phyloP scores from a whole-genome alignment of 805 yeast species.

The Kuraishia floccosa region DNA sequence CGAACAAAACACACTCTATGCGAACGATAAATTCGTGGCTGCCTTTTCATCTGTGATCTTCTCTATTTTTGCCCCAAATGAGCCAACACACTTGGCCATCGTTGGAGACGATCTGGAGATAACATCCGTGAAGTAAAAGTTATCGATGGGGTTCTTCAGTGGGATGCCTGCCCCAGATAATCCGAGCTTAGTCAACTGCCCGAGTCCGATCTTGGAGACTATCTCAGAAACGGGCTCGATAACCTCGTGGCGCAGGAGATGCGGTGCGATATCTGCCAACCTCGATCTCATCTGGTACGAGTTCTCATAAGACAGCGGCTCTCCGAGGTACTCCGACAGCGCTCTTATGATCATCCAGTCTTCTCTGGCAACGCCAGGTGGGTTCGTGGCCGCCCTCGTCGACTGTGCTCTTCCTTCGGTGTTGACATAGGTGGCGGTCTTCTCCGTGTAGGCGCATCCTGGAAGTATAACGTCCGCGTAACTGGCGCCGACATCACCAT shows the following conservation, averaged over 20 bases:
- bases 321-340: conserved; percentile 63
- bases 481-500: conserved; percentile 84
- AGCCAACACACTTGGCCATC: conserved; percentile 77
- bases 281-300: conserved; percentile 55
- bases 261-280: conserved; percentile 71
- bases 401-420: conserved; percentile 85
- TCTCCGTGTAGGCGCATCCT: conserved; percentile 84
- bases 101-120: conserved; percentile 82
- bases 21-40: conserved; percentile 1
- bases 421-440: conserved; percentile 73
- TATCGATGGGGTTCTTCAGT: conserved; percentile 62
- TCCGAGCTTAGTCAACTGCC: conserved; percentile 12
- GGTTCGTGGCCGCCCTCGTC: conserved; percentile 78
- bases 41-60: conserved; percentile 38
- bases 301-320: conserved; percentile 69
- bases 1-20: conserved; percentile 1
- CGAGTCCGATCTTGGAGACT: conserved; percentile 44
- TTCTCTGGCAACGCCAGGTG: conserved; percentile 86
- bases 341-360: conserved; percentile 88
- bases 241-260: conserved; percentile 62
- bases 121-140: conserved; percentile 83
- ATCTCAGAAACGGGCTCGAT: conserved; percentile 57
- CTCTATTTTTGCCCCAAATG: conserved; percentile 58
- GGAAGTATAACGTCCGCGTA: conserved; percentile 82
- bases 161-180: conserved; percentile 28